Conservation (phyloP, 73 alveolate genomes). For the Paramecium bursaria region DNA sequence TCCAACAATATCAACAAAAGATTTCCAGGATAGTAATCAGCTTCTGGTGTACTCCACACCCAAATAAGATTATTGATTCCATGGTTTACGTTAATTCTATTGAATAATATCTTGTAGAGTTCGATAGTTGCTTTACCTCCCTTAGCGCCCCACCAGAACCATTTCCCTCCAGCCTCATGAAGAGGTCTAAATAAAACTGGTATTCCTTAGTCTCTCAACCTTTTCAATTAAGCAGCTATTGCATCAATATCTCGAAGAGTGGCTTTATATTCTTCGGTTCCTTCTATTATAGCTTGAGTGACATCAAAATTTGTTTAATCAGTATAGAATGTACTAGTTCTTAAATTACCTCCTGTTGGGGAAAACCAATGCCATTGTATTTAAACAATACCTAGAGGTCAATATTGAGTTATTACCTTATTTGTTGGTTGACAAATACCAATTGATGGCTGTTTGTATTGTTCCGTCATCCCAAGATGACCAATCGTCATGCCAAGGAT, state of each 20-base stretch:
- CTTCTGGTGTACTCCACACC: conserved; percentile 75
- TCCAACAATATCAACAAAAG: conserved; percentile 61
- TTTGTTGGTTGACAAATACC: conserved; percentile 51
- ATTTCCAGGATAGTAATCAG: conserved; percentile 72
- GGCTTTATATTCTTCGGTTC: conserved; percentile 63
- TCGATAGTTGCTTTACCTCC: conserved; percentile 35
- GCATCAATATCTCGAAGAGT: conserved; percentile 63
- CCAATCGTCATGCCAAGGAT: conserved; percentile 76
- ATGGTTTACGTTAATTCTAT: conserved; percentile 55
- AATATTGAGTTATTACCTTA: too few relatives aligned
- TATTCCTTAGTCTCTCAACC: conserved; percentile 52
- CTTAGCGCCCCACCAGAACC: conserved; percentile 75
- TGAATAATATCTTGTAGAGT: conserved; percentile 59
- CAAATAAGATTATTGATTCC: conserved; percentile 61
- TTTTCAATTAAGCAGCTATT: conserved; percentile 62
- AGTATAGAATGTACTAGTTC: conserved; percentile 71
- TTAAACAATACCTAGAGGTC: conserved; percentile 64
- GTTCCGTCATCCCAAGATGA: conserved; percentile 73
- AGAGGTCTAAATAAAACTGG: conserved; percentile 71
- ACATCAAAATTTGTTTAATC: conserved; percentile 60
- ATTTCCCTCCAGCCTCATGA: conserved; percentile 73
- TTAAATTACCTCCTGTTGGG: conserved; percentile 65
- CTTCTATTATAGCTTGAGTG: conserved; percentile 44
- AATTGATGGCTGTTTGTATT: conserved; percentile 63
- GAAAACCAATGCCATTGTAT: conserved; percentile 73